Evolutionary conservation across 495 filamentous ascomycete species (phyloP).

Genomic region (Podospora fimiseda): DNA sequence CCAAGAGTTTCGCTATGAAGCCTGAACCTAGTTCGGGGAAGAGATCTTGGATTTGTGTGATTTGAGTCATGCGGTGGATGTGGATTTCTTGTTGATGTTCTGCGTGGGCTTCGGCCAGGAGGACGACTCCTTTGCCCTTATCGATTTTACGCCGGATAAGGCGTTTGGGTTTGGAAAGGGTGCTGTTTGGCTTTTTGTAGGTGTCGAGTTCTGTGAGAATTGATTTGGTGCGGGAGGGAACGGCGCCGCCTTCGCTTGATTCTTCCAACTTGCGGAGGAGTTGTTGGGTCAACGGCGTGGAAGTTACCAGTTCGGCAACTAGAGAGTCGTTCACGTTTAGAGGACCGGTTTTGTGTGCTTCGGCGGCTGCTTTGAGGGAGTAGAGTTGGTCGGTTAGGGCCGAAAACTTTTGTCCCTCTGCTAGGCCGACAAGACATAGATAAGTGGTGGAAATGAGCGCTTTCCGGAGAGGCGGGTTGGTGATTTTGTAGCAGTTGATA

Average conservation of each 20-base stretch:
- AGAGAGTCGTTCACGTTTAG: constrained; percentile 49
- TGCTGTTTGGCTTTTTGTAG: constrained; percentile 49
- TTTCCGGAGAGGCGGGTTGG: constrained; percentile 51
- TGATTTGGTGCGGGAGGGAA: constrained; percentile 47
- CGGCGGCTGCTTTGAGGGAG: constrained; percentile 62
- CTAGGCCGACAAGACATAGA: constrained; percentile 60
- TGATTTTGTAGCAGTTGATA: constrained; percentile 55
- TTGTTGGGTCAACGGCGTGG: constrained; percentile 50
- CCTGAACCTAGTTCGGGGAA: constrained; percentile 84
- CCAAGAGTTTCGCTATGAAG: constrained; percentile 72
- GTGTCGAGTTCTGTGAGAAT: constrained; percentile 48
- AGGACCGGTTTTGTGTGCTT: constrained; percentile 46
- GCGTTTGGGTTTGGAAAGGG: constrained; percentile 48
- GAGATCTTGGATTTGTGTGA: constrained; percentile 84
- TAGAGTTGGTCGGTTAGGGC: constrained; percentile 76
- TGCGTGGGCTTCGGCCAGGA: constrained; percentile 32
- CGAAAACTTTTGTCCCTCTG: constrained; percentile 62
- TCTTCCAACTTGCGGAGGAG: constrained; percentile 41
- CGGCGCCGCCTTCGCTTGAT: constrained; percentile 15
- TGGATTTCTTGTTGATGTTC: constrained; percentile 52
- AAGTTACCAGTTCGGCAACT: constrained; percentile 56
- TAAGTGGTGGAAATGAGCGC: constrained; percentile 65
- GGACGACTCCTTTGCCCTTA: constrained; percentile 64
- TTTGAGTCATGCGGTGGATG: constrained; percentile 72
- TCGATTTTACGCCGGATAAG: constrained; percentile 37